phyloP scores from a whole-genome alignment of 257 asterid species.

The Solanum paucissectum region DNA sequence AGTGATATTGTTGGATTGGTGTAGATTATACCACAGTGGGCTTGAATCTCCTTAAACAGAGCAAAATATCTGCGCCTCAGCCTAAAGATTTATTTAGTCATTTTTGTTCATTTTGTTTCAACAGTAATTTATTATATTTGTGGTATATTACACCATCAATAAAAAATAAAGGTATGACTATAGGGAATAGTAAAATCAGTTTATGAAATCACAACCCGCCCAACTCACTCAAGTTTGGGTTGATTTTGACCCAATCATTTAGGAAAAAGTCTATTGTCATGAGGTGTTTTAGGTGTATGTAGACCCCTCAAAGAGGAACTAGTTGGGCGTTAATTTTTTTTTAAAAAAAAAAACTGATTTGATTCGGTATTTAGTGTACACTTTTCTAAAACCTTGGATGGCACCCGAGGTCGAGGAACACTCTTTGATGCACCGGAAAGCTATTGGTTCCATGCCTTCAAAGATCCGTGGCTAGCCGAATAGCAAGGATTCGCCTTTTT shows the following conservation, averaged over 20 bases:
- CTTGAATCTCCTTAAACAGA: no score
- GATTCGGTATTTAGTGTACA: background rate
- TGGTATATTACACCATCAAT: no score
- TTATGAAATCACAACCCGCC: background rate
- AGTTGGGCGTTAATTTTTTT: no score
- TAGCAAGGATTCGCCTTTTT: no score
- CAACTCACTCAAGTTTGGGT: background rate
- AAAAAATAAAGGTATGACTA: background rate
- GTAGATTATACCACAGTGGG: no score
- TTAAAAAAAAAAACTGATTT: fast-evolving
- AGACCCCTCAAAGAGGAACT: background rate
- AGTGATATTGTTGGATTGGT: no score
- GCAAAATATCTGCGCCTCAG: no score
- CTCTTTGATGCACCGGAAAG: background rate
- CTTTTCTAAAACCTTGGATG: background rate
- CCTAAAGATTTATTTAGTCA: no score
- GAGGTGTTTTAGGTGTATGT: background rate
- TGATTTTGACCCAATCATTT: background rate
- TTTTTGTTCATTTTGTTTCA: no score
- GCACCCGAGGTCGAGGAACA: background rate
- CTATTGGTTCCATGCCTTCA: background rate
- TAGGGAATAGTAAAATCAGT: background rate
- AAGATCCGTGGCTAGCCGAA: background rate
- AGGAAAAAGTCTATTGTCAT: no score
- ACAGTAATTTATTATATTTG: no score